Evolutionary conservation across 768 basidiomycete genomes (phyloP).

Genomic region (Lactifluus volemus): DNA sequence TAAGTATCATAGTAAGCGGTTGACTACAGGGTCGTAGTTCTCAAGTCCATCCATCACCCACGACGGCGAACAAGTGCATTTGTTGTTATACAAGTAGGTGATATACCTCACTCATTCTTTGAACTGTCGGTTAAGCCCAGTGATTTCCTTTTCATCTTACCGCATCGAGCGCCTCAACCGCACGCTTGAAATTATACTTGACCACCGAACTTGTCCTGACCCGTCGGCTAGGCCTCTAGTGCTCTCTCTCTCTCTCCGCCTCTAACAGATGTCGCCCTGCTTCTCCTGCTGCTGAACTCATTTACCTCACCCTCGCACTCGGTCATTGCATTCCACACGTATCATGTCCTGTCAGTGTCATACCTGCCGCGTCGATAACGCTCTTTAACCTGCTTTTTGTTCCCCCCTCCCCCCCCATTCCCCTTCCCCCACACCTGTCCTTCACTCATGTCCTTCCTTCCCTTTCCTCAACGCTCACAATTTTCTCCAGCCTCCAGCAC

Average conservation of each 20-base stretch:
- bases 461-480: conserved; percentile 15
- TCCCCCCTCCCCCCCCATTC: not conserved
- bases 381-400: not conserved
- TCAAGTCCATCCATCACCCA: not conserved
- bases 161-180: conserved; percentile 12
- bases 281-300: conserved; percentile 3
- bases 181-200: conserved; percentile 6
- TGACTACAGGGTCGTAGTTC: no score
- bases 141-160: conserved; percentile 15
- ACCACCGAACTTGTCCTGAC: not conserved
- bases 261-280: conserved; percentile 15
- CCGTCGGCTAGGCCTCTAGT: not conserved
- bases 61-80: no score
- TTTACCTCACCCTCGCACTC: not conserved
- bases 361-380: conserved; percentile 14
- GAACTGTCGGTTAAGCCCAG: conserved; percentile 14
- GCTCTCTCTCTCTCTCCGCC: not conserved
- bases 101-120: not conserved
- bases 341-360: conserved; percentile 21
- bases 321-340: conserved; percentile 12
- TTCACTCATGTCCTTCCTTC: conserved; percentile 10
- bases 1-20: not conserved
- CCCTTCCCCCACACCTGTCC: not conserved
- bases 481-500: conserved; percentile 15
- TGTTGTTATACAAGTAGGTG: not conserved